Base-by-base conservation (phyloP, 306 rosid species). In the Pterocarpus macrocarpus region DNA sequence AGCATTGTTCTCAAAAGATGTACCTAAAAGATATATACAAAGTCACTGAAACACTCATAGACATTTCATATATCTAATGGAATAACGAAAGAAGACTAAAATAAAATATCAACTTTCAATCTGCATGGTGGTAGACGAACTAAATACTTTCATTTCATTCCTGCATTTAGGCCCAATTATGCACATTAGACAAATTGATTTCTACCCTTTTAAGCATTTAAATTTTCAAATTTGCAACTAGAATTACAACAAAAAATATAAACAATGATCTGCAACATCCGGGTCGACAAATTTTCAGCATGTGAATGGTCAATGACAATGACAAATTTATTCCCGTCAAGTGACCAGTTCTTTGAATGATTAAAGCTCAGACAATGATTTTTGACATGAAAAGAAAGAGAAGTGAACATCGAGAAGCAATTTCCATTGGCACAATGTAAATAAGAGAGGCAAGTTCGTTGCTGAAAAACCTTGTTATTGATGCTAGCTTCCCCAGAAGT, bases 1-100 rank as follows among this genome's bases (percentile, higher is more conserved):
- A 95, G 90, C 99, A 95, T 95, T 74, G 95, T 84, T 87, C 99
- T 91, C 74, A 92, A 69, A 45, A 92, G 89, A 33, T 83, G 86
- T 69, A 91, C 95, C 99, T 93, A 81, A 2, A 73, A 87, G 67
- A 85, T 44, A 61, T 64, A 44, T 53, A 36, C 5, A 43, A 28
- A 73, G 75, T 45, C 44, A 69, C 64, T 35, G n/a, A 64, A 73
- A 67, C 69, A 41, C 45, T 82, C 73, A 22, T 1, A 17, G 38
- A 12, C 45, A 73, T 28, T 79, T 52, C 69, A 69, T 11, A 39
- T 72, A 57, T 81, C 75, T 76, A 72, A 55, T 72, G 38, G 35
- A 63, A 64, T 35, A 72, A 45, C 28, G 7, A 10, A 78, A 14
- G 39, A 59, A 56, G 7, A 56, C 22, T 17, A 16, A n/a, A 14